Evolutionary conservation across 1,139 yeast species (phyloP), one percentile per base, ranked within the genome.

Genomic region (Scheffersomyces cryptocercus): DNA sequence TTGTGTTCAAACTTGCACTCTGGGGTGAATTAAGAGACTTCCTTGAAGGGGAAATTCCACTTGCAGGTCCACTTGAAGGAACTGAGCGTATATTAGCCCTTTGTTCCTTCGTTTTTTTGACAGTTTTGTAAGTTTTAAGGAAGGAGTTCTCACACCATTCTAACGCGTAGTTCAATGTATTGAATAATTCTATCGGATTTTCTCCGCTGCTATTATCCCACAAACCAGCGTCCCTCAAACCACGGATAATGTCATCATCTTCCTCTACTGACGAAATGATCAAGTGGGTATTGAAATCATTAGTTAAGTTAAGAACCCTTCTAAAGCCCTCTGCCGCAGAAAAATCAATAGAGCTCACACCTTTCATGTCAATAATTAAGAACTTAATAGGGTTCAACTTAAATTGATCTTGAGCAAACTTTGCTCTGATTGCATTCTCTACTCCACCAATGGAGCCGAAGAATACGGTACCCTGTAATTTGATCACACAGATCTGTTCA

Each of bases 81-180:
- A 31, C 35, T 8, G 35, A 31, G 20, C 35, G 50, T 14, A 53
- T 51, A 37, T 40, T 47, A 45, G 55, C 47, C 40, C 51, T 50
- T 32, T 53, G 56, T 41, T 59, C 59, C 43, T 55, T 56, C 11
- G 44, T 37, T 28, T 48, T 48, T 44, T 66, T 59, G 33, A 71
- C 58, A 30, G 56, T 51, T 46, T 66, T 73, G 65, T 88, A 90
- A 39, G 88, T 84, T 38, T 80, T 74, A 55, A 93, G 74, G 56
- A 90, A 89, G 52, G 86, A 84, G 65, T 93, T 91, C 61, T 93
- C 99, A 71, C 97, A 89, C 96, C 97, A 91, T 64, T 93, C 98
- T 41, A 93, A 73, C 0, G 97, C 97, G 48, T 88, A 79, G 59
- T 95, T 93, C 50, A 93, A 74, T 45, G 88, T 85, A 46, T 79